Evolutionary conservation across 176 grass and related monocot genomes (phyloP), one percentile per base, ranked within the genome.

Genomic region (Coix lacrymajobi): DNA sequence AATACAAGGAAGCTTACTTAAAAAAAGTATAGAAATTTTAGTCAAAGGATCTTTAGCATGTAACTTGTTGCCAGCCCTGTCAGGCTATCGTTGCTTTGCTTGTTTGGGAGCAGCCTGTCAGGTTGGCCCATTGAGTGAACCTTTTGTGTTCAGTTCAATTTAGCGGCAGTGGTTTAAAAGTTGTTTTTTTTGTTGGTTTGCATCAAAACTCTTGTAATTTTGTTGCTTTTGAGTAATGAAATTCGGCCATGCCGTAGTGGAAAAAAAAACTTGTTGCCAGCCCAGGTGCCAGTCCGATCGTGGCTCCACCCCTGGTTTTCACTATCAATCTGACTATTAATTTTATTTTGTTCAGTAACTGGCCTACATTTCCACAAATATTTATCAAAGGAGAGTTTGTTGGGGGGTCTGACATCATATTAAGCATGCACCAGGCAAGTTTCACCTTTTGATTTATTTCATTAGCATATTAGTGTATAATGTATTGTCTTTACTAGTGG

Each of bases 311-410:
- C n/a, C 52, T 58, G 54, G n/a, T 58, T 58, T 8, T 0, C 54
- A 0, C 22, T 58, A 24, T 58, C 12, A 51, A 54, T 73, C 78
- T 77, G 3, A 66, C 45, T 71, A 58, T 5, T 38, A 17, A 46
- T 73, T 38, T 89, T 66, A 51, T 58, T 22, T 51, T 45, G 36
- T 69, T 51, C 85, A 94, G 96, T 60, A 99, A 93, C 73, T 99
- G 93, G 91, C 91, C 96, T 39, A 96, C 96, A 71, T 98, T 98
- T 92, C 93, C 96, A 1, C 93, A 98, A 92, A 90, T 98, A 84
- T 98, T 98, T 88, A 90, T 98, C 36, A 96, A 98, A 28, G 89
- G 96, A 81, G 93, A 98, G 60, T 98, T 98, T 70, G 85, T 98
- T 41, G 96, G 96, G 11, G 96, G 96, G 32, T 95, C 96, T 84